Evolutionary conservation across 2,329 filamentous ascomycete species (phyloP).

Genomic region (Ophiostoma perfectum): DNA sequence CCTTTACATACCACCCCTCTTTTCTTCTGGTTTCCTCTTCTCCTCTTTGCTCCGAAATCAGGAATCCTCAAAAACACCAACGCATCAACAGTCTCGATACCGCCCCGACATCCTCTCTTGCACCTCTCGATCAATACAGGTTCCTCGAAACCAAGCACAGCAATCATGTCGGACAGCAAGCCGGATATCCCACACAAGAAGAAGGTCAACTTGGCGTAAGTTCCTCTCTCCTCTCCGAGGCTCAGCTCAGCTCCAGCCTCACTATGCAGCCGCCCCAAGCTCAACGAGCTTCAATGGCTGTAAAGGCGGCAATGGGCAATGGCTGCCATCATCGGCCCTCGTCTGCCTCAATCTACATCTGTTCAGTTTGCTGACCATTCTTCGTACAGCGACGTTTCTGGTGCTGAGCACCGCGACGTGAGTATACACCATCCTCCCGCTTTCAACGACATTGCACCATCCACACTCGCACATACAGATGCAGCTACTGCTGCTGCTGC

Average conservation of each 20-base stretch:
- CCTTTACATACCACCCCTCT: background rate
- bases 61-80: background rate
- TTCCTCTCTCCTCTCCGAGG: slow-evolving; percentile 12
- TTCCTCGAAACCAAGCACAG: background rate
- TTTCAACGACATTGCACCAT: background rate
- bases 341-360: slow-evolving; percentile 15
- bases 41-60: slow-evolving; percentile 1
- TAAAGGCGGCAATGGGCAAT: background rate
- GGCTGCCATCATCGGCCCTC: background rate
- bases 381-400: slow-evolving; percentile 72
- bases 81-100: slow-evolving; percentile 4
- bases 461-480: background rate
- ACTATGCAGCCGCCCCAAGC: slow-evolving; percentile 5
- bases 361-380: slow-evolving; percentile 35
- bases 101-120: background rate
- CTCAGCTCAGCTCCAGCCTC: background rate
- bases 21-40: slow-evolving; percentile 5
- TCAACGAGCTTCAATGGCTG: background rate
- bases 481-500: background rate
- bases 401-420: slow-evolving; percentile 73
- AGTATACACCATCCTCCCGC: background rate
- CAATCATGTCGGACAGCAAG: slow-evolving; percentile 63
- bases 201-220: slow-evolving; percentile 80
- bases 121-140: background rate
- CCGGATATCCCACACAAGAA: slow-evolving; percentile 26